Conservation (phyloP, 192 early-diverging fungal species). For the Haplosporangium gracile region DNA sequence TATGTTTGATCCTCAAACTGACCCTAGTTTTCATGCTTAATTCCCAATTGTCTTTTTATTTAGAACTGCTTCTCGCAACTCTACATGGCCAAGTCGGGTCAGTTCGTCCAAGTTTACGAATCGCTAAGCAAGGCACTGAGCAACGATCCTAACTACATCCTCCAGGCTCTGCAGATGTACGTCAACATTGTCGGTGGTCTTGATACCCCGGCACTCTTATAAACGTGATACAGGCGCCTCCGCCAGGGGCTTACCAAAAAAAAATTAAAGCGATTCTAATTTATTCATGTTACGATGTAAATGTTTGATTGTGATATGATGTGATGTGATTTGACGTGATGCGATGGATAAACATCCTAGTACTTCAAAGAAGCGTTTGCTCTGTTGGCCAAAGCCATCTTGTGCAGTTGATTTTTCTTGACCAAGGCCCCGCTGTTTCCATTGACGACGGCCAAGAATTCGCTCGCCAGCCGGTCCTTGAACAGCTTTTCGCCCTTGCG, state of each 20-base stretch:
- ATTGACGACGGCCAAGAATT: conserved; percentile 86
- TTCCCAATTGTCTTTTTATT: not conserved
- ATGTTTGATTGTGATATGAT: not conserved
- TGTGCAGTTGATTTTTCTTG: conserved; percentile 85
- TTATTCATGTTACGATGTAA: not conserved
- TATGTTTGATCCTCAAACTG: not conserved
- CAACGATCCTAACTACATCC: conserved; percentile 70
- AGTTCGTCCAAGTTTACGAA: conserved; percentile 67
- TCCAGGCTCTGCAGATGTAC: conserved; percentile 77
- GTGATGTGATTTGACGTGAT: not conserved
- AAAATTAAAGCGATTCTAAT: not conserved
- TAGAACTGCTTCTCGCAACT: conserved; percentile 76
- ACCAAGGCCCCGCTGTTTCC: conserved; percentile 76
- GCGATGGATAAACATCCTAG: not conserved
- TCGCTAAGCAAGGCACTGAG: conserved; percentile 69
- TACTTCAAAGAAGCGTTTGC: conserved; percentile 73
- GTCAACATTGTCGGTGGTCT: conserved; percentile 56
- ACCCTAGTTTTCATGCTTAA: not conserved
- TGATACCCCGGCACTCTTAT: conserved; percentile 26
- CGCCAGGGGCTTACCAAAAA: no score
- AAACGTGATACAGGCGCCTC: not conserved
- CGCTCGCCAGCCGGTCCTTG: conserved; percentile 78
- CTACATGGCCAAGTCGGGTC: conserved; percentile 68
- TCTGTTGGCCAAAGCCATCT: conserved; percentile 85
- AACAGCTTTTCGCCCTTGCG: conserved; percentile 72